Conservation (phyloP, 1,284 basidiomycete species). For the Thelephora terrestris region DNA sequence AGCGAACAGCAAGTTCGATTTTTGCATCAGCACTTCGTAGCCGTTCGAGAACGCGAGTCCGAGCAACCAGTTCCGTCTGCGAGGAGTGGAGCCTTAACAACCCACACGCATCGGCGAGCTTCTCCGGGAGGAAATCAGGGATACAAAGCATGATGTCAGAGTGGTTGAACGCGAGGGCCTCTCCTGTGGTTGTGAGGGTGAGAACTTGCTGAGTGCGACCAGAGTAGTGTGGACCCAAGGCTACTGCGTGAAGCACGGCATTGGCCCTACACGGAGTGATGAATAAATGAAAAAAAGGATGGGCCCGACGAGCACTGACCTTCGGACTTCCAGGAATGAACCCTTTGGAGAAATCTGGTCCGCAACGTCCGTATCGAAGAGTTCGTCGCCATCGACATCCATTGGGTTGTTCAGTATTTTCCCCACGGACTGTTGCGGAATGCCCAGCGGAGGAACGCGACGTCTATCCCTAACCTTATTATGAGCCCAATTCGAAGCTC, state of each 20-base stretch:
- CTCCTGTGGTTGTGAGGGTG: slow-evolving; percentile 38
- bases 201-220: slow-evolving; percentile 28
- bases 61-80: slow-evolving; percentile 36
- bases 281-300: slow-evolving; percentile 1
- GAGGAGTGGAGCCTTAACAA: slow-evolving; percentile 13
- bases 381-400: background rate
- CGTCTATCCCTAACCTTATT: no score
- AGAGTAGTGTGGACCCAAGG: slow-evolving; percentile 30
- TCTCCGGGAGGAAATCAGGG: slow-evolving; percentile 38
- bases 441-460: no score
- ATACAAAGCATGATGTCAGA: slow-evolving; percentile 49
- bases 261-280: slow-evolving; percentile 30
- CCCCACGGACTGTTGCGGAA: no score
- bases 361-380: slow-evolving; percentile 7
- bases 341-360: slow-evolving; percentile 25
- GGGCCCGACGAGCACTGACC: slow-evolving; percentile 26
- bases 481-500: no score
- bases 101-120: slow-evolving; percentile 43
- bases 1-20: slow-evolving; percentile 30
- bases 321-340: slow-evolving; percentile 50
- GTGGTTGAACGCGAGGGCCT: slow-evolving; percentile 35
- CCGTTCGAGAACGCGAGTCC: slow-evolving; percentile 45
- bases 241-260: slow-evolving; percentile 32
- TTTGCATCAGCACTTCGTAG: slow-evolving; percentile 40
- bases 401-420: no score